Evolutionary conservation across 495 filamentous ascomycete genomes (phyloP).

Genomic region (Tuber melanosporum): DNA sequence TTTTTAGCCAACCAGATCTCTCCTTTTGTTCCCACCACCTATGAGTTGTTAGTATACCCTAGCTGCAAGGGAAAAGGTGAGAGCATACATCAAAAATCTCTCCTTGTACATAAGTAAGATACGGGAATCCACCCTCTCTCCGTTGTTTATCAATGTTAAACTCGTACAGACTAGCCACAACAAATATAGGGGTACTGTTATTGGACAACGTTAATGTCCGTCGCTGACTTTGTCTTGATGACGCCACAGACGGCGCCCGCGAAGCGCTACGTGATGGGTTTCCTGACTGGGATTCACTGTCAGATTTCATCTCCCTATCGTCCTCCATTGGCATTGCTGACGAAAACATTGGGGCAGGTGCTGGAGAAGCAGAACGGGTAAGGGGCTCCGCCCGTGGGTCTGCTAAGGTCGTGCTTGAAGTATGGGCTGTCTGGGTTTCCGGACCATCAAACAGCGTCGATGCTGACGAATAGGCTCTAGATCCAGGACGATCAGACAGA

Average conservation of each 20-base stretch:
- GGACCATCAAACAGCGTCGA: conserved; percentile 32
- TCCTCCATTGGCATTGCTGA: conserved; percentile 81
- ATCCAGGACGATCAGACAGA: conserved; percentile 17
- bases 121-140: conserved; percentile 88
- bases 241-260: conserved; percentile 43
- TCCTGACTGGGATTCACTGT: conserved; percentile 26
- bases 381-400: conserved; percentile 21
- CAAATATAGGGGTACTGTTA: conserved; percentile 58
- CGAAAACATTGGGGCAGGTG: conserved; percentile 55
- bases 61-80: neutral
- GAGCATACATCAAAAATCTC: conserved; percentile 66
- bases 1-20: conserved; percentile 97
- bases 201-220: conserved; percentile 34
- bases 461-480: conserved; percentile 27
- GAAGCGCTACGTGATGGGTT: conserved; percentile 31
- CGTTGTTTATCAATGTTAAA: conserved; percentile 93
- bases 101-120: conserved; percentile 87
- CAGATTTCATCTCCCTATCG: conserved; percentile 40
- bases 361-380: conserved; percentile 29
- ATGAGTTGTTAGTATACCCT: conserved; percentile 25
- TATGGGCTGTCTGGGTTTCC: conserved; percentile 33
- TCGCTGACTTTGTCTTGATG: conserved; percentile 33
- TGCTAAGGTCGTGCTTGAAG: conserved; percentile 26
- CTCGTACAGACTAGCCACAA: conserved; percentile 89
- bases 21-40: conserved; percentile 77